These are phyloP conservation scores for Kwoniella botswanensis DNA, from an alignment of 768 basidiomycete species.

Conservation along the genomic window DNA sequence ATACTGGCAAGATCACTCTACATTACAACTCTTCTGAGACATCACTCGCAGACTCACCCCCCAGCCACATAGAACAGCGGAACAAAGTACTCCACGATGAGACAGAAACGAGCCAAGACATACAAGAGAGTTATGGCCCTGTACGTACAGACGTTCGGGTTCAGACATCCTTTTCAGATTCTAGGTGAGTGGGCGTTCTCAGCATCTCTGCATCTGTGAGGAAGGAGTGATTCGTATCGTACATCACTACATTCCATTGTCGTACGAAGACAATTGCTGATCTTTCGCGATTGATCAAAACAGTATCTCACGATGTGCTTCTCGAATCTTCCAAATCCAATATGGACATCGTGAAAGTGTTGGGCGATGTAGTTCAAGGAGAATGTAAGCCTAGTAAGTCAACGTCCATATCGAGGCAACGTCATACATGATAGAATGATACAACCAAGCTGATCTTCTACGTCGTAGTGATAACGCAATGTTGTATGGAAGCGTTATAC, in stretches of 20 bases:
- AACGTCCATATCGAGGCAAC: conserved; percentile 34
- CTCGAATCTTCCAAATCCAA: conserved; percentile 70
- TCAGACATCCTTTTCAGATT: conserved; percentile 91
- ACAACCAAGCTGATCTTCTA: too few relatives aligned
- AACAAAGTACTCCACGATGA: conserved; percentile 64
- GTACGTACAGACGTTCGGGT: conserved; percentile 84
- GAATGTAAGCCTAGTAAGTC: conserved; percentile 86
- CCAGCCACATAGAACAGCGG: neutral
- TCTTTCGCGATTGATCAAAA: too few relatives aligned
- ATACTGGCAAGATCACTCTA: neutral
- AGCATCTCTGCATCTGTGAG: too few relatives aligned
- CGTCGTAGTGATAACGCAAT: conserved; percentile 92
- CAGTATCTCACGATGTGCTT: conserved; percentile 87
- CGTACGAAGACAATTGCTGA: neutral
- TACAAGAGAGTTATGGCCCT: conserved; percentile 93
- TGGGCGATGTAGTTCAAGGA: conserved; percentile 67
- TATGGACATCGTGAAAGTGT: conserved; percentile 75
- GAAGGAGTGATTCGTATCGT: too few relatives aligned
- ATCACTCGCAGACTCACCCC: too few relatives aligned
- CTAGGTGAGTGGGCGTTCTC: conserved; percentile 65
- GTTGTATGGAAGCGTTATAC: conserved; percentile 93
- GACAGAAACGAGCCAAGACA: conserved; percentile 92
- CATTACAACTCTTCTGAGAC: neutral
- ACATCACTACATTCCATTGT: too few relatives aligned
- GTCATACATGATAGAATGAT: too few relatives aligned